Base-by-base conservation (phyloP, 2,329 filamentous ascomycete species). In the Blumeriella jaapii region DNA sequence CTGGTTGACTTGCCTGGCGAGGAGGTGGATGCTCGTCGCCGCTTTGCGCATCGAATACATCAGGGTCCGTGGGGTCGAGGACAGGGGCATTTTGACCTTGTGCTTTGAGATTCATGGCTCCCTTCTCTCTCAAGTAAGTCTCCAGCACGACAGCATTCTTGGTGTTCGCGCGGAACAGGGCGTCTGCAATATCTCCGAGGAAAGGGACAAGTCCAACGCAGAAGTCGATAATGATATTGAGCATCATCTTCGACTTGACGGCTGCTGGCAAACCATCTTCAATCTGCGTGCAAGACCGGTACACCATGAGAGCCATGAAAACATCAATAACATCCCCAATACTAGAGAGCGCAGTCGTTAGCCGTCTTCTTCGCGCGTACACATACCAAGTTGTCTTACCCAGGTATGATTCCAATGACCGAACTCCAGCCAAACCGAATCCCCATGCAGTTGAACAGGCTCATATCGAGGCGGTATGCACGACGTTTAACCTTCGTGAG, bases 381-480 rank as follows among this genome's bases (percentile, higher is more conserved):
- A n/a, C n/a, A n/a, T n/a, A n/a, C n/a, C n/a, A n/a, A n/a, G 5
- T 10, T 27, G 2, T 70, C 82, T 68, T 69, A 85, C 72, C 73
- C 73, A 49, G 91, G 91, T 36, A 96, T 59, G 6, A 96, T 55
- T 10, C 79, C 91, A 50, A 96, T 83, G 39, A 94, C 71, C 49
- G 79, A 82, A 33, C 82, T 75, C 85, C 86, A 95, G 36, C 91
- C 91, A 54, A 96, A 87, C 39, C 78, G 74, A 40, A 93, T 69
- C 27, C 86, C 85, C 45, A 81, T 73, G 54, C 84, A 73, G 53
- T 73, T 86, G 64, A 89, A 93, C 5, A 94, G 71, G 36, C 71
- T 74, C 65, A 85, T 81, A 59, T 96, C 91, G 16, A 95, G 72
- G 23, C 75, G 71, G 60, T 94, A 93, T 20, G 91, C 86, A 39